Evolutionary conservation across 768 basidiomycete genomes (phyloP).

Genomic region (Boletus rubescentipes): DNA sequence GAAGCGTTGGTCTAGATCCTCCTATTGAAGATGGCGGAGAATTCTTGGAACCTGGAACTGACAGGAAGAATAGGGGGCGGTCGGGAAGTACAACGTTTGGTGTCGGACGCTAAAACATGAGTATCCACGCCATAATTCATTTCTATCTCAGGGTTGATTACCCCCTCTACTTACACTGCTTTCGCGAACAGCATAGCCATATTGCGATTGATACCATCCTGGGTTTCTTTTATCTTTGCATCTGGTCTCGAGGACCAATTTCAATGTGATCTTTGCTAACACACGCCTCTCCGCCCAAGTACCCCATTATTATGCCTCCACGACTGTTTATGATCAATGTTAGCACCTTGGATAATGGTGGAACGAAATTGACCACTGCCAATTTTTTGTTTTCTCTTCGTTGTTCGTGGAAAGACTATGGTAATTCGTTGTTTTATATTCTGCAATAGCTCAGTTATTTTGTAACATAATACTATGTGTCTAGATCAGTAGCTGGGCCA

Average conservation of each 20-base stretch:
- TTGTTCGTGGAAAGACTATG: slow-evolving; percentile 3
- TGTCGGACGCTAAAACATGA: slow-evolving; percentile 20
- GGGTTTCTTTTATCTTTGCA: slow-evolving; percentile 8
- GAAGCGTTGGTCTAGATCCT: slow-evolving; percentile 38
- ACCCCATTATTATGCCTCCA: slow-evolving; percentile 19
- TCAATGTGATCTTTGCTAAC: slow-evolving; percentile 13
- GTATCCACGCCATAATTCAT: slow-evolving; percentile 16
- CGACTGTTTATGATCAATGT: slow-evolving; percentile 25
- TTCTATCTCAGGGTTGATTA: slow-evolving; percentile 8
- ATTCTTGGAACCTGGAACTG: slow-evolving; percentile 16
- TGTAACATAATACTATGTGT: slow-evolving; percentile 6
- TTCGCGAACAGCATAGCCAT: slow-evolving; percentile 12
- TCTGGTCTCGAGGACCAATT: slow-evolving; percentile 25
- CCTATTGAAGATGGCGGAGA: slow-evolving; percentile 18
- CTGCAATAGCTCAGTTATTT: slow-evolving; percentile 11
- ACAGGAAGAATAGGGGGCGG: slow-evolving; percentile 26
- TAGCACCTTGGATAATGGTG: slow-evolving; percentile 22
- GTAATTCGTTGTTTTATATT: slow-evolving; percentile 20
- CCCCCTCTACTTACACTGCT: slow-evolving; percentile 11
- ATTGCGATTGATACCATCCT: slow-evolving; percentile 12
- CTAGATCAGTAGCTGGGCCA: too few relatives aligned
- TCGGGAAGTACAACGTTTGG: slow-evolving; percentile 27
- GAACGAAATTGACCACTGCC: slow-evolving; percentile 4
- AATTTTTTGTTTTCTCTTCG: slow-evolving; percentile 5
- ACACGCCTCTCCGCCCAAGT: slow-evolving; percentile 6